phyloP scores from a whole-genome alignment of 1,284 basidiomycete species.

The Peniophora sp. region DNA sequence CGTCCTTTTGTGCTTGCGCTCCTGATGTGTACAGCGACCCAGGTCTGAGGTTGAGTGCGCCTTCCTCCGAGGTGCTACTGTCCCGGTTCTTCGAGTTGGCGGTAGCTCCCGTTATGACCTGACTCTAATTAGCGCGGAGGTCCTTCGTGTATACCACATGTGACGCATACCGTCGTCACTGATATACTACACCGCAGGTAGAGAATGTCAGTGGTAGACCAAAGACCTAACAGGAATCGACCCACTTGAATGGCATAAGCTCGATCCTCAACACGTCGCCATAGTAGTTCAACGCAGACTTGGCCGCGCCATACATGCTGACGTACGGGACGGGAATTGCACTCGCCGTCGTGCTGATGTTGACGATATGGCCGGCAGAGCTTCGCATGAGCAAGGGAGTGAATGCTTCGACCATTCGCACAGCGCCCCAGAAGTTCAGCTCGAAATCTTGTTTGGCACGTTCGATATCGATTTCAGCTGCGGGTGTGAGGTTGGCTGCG shows the following conservation, averaged over 20 bases:
- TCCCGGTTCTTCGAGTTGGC: not conserved
- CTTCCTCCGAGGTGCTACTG: not conserved
- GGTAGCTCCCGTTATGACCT: not conserved
- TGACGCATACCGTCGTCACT: not conserved
- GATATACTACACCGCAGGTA: not conserved
- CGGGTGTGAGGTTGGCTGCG: not conserved
- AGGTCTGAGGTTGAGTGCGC: not conserved
- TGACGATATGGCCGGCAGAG: not conserved
- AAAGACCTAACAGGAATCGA: not conserved
- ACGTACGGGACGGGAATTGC: not conserved
- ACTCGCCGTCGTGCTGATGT: not conserved
- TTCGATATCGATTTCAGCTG: not conserved
- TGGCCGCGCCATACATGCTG: not conserved
- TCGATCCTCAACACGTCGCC: not conserved
- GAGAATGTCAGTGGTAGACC: no score
- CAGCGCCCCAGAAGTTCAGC: not conserved
- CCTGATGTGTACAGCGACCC: not conserved
- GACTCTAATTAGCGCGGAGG: not conserved
- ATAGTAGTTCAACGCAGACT: not conserved
- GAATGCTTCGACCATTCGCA: not conserved
- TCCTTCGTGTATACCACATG: not conserved
- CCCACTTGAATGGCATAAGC: not conserved
- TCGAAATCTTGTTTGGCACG: not conserved
- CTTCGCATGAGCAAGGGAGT: not conserved
- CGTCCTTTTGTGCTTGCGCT: not conserved